Evolutionary conservation across 2,329 filamentous ascomycete species (phyloP), one percentile per base, ranked within the genome.

Genomic region (Apiospora koreana): DNA sequence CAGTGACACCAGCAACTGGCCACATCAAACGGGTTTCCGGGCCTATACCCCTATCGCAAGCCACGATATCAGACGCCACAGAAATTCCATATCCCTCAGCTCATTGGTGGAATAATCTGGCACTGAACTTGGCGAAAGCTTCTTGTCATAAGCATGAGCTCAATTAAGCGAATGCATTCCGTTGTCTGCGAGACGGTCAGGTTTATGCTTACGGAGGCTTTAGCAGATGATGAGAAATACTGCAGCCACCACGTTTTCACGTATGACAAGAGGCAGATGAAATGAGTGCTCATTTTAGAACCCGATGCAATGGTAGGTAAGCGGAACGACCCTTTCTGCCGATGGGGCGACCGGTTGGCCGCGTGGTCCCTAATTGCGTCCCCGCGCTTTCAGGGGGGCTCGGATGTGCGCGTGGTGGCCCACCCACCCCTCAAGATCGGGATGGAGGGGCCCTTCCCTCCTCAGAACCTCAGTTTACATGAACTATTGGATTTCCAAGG

Each of bases 281-380:
- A 18, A 62, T 38, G 54, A n/a, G 31, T 3, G 6, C 21, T 62
- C 54, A 62, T 62, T 38, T n/a, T 31, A 31, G 54, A 38, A n/a
- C 28, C 54, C 54, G 31, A 38, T 62, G 54, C 31, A 38, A 62
- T 62, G 54, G 31, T 38, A 38, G 31, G 54, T 12, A 38, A 10
- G 54, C 54, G 54, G 54, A 31, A 62, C 54, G 31, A 62, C 54
- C 54, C 54, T 62, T n/a, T 62, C 21, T 62, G 31, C 54, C 54
- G 54, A 62, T 62, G 28, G 50, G 16, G 28, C 2, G 4, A 28
- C 28, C 28, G 16, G 50, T 28, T 35, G 50, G 16, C 50, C 50
- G 50, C 28, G 28, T 58, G 54, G 54, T 62, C 28, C 21, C 31
- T 23, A 38, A 38, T n/a, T 2, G 9, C 6, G 54, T 62, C 31